Percentiles rank a stretch among this genome's conserved stretches.
Evolutionary conservation across 1,284 basidiomycete genomes (phyloP).

Genomic region (Irpex sp.): DNA sequence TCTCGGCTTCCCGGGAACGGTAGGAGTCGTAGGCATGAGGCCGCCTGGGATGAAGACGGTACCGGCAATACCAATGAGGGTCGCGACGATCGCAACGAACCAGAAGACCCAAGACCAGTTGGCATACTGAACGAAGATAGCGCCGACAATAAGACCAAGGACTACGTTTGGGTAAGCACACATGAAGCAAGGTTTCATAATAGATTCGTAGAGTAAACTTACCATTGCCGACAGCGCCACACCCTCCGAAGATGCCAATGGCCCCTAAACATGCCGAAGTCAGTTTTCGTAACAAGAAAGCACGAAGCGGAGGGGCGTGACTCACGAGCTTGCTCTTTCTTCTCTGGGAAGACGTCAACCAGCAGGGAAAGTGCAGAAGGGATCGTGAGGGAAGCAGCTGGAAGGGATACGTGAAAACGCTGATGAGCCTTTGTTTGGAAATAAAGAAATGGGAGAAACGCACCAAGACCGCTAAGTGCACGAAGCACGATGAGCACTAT

Average conservation of each 20-base stretch:
- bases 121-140: conserved; percentile 37
- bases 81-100: conserved; percentile 36
- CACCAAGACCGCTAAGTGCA: conserved; percentile 39
- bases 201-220: conserved; percentile 12
- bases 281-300: not conserved
- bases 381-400: conserved; percentile 42
- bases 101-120: conserved; percentile 46
- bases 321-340: conserved; percentile 37
- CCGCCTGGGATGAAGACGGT: conserved; percentile 30
- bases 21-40: not conserved
- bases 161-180: conserved; percentile 22
- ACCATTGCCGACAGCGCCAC: conserved; percentile 44
- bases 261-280: conserved; percentile 20
- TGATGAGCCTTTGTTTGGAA: not conserved
- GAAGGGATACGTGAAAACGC: not conserved
- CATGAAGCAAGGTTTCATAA: not conserved
- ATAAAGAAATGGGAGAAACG: conserved; percentile 7
- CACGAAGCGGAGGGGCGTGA: not conserved
- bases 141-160: conserved; percentile 40
- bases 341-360: conserved; percentile 42
- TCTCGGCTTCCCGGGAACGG: conserved; percentile 16
- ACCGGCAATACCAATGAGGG: conserved; percentile 32
- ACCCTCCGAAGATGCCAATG: conserved; percentile 41
- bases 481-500: conserved; percentile 41
- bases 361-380: conserved; percentile 46